These are phyloP conservation scores for Candida orba DNA, from an alignment of 805 yeast species.

Conservation along the genomic window DNA sequence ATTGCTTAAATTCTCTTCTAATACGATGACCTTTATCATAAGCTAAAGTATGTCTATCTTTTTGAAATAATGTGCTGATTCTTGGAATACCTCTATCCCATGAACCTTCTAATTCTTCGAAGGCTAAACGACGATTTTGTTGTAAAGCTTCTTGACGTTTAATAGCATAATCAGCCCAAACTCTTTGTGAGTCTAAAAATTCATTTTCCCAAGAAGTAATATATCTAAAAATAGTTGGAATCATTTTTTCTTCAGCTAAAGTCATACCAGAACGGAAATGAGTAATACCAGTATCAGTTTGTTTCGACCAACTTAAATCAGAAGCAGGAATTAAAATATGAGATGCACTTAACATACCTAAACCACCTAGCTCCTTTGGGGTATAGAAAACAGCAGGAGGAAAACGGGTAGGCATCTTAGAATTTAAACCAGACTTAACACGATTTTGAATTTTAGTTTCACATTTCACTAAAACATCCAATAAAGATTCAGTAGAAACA, in stretches of 20 bases:
- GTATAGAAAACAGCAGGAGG: slow-evolving; percentile 99
- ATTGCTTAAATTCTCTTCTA: slow-evolving; percentile 73
- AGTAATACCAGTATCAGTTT: slow-evolving; percentile 89
- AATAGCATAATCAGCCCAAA: slow-evolving; percentile 95
- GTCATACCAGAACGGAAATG: slow-evolving; percentile 94
- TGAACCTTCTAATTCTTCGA: slow-evolving; percentile 87
- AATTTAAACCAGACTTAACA: slow-evolving; percentile 89
- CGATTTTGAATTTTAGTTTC: slow-evolving; percentile 92
- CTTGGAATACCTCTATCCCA: slow-evolving; percentile 99
- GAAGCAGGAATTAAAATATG: slow-evolving; percentile 93
- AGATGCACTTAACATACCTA: slow-evolving; percentile 96
- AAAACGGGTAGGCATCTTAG: slow-evolving; percentile 97
- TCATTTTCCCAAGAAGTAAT: slow-evolving; percentile 96
- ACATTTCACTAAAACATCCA: slow-evolving; percentile 79
- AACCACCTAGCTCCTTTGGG: slow-evolving; percentile 94
- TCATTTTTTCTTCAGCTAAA: slow-evolving; percentile 67
- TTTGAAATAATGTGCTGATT: slow-evolving; percentile 89
- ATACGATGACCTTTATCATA: slow-evolving; percentile 91
- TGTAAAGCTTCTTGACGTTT: slow-evolving; percentile 82
- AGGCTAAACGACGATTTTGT: slow-evolving; percentile 77
- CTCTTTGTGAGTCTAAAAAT: slow-evolving; percentile 86
- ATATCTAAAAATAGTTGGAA: slow-evolving; percentile 91
- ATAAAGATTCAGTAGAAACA: slow-evolving; percentile 66
- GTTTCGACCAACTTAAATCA: slow-evolving; percentile 84
- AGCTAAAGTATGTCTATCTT: slow-evolving; percentile 89